These are phyloP conservation scores for Hemerocallis citrina DNA, from an alignment of 106 monocot genomes.

Conservation along the genomic window DNA sequence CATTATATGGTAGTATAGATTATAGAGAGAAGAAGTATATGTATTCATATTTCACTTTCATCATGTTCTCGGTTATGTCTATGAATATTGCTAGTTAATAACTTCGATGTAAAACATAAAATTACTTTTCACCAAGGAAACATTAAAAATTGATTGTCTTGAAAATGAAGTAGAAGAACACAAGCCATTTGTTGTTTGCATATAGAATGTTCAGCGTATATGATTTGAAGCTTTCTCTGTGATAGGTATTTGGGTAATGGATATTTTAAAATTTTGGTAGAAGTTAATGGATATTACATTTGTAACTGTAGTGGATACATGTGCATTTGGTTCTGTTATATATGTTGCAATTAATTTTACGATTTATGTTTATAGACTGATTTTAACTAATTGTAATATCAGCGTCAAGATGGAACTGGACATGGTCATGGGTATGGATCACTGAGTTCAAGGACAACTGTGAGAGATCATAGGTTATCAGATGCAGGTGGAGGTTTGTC, in stretches of 20 bases:
- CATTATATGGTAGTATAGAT: too few species aligned
- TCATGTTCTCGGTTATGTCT: too few species aligned
- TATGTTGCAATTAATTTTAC: background rate
- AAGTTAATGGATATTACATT: background rate
- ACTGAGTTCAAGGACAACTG: slow-evolving; percentile 28
- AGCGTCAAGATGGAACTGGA: slow-evolving; percentile 19
- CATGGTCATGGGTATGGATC: slow-evolving; percentile 14
- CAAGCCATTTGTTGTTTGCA: background rate
- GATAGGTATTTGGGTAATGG: background rate
- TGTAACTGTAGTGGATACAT: background rate
- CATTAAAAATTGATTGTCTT: background rate
- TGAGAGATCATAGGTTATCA: slow-evolving; percentile 24
- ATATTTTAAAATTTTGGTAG: background rate
- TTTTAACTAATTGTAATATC: slow-evolving; percentile 6
- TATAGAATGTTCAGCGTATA: background rate
- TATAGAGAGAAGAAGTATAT: too few species aligned
- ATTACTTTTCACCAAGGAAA: too few species aligned
- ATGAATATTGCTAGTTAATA: too few species aligned
- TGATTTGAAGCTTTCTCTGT: background rate
- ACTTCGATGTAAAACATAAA: too few species aligned
- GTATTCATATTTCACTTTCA: too few species aligned
- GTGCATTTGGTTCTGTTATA: background rate
- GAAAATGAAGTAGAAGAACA: background rate
- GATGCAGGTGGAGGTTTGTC: slow-evolving; percentile 27
- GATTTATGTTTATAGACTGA: background rate